Percentiles rank a stretch among this genome's conserved stretches.
Conservation (phyloP, 441 rosid species). For the Aquilaria agallochum region DNA sequence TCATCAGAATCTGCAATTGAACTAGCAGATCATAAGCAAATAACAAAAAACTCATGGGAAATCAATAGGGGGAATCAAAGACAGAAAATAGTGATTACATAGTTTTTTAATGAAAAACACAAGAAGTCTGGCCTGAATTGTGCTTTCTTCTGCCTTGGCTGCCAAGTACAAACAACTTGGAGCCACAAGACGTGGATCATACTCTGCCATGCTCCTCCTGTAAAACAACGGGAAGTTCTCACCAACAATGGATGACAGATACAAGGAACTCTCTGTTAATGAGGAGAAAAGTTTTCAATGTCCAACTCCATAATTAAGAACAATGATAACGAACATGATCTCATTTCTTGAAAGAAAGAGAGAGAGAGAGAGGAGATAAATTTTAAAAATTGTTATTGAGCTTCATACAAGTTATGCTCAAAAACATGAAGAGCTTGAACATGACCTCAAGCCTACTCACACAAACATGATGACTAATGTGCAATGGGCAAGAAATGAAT, state of each 20-base stretch:
- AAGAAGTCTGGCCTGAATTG: conserved; percentile 78
- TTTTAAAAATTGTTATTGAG: no score
- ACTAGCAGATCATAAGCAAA: conserved; percentile 18
- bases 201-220: conserved; percentile 90
- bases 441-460: no score
- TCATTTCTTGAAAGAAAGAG: no score
- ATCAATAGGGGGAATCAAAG: conserved; percentile 1
- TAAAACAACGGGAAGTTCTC: conserved; percentile 15
- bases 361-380: no score
- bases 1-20: conserved; percentile 69
- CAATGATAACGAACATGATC: no score
- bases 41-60: conserved; percentile 5
- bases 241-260: conserved; percentile 8
- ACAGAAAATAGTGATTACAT: conserved; percentile 38
- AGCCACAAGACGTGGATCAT: conserved; percentile 92
- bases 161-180: conserved; percentile 96
- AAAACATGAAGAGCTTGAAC: no score
- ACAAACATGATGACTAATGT: no score
- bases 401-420: no score
- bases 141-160: conserved; percentile 98
- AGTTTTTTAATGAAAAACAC: conserved; percentile 63
- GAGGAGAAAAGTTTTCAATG: background rate
- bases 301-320: no score
- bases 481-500: no score
- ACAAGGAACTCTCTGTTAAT: background rate